Percentiles rank a stretch among this genome's conserved stretches.
These are phyloP conservation scores for Fusarium torulosum DNA, from an alignment of 2,329 filamentous ascomycete genomes.

Conservation along the genomic window DNA sequence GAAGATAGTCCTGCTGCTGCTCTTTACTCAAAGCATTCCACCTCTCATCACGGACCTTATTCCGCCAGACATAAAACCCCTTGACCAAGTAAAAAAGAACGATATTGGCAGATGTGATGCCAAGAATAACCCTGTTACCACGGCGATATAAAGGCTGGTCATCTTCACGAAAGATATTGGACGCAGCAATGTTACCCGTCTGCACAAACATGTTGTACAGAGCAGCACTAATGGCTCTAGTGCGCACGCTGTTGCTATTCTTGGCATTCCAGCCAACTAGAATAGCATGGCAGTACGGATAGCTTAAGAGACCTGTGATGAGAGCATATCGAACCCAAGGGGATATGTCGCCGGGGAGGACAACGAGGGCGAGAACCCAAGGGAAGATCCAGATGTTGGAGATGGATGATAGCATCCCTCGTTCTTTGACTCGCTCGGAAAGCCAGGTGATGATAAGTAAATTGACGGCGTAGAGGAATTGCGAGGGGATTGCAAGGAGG, in stretches of 20 bases:
- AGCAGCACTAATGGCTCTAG: constrained; percentile 70
- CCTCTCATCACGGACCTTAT: constrained; percentile 57
- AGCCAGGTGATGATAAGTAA: constrained; percentile 61
- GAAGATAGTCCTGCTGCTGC: constrained; percentile 62
- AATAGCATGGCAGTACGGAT: constrained; percentile 61
- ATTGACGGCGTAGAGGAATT: constrained; percentile 60
- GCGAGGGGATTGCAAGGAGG: constrained; percentile 59
- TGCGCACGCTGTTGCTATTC: constrained; percentile 72
- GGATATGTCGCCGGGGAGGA: constrained; percentile 53
- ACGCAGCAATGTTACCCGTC: constrained; percentile 57
- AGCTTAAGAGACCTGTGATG: constrained; percentile 56
- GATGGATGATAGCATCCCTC: constrained; percentile 59
- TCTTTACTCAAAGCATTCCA: constrained; percentile 60
- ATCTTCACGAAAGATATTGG: constrained; percentile 61
- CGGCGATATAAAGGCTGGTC: constrained; percentile 65
- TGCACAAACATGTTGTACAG: constrained; percentile 71
- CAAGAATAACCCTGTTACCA: constrained; percentile 64
- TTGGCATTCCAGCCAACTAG: constrained; percentile 70
- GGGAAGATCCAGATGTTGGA: constrained; percentile 65
- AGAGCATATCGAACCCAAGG: constrained; percentile 60
- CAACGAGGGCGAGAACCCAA: constrained; percentile 60
- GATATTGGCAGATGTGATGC: constrained; percentile 62
- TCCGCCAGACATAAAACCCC: constrained; percentile 62
- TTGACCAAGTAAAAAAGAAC: constrained; percentile 60
- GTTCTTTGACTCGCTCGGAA: constrained; percentile 59